Base-by-base conservation (phyloP, 2,329 filamentous ascomycete genomes). In the Emmonsiellopsis sp. region DNA sequence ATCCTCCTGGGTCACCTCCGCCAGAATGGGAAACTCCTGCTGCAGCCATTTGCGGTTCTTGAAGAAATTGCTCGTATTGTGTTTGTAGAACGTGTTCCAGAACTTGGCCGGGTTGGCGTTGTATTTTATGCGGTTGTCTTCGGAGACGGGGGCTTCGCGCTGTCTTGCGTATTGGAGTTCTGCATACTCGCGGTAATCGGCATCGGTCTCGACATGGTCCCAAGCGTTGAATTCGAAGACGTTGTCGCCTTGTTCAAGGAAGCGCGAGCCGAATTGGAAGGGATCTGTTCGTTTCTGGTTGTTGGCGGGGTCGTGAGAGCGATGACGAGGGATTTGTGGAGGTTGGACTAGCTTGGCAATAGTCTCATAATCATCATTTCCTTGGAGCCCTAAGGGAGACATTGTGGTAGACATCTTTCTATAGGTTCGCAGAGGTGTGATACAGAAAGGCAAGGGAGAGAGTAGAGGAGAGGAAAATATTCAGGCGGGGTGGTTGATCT, bases 21-120 rank as follows among this genome's bases (percentile, higher is more conserved):
- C 81, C n/a, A 98, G 75, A 3, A 97, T 75, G 0, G 93, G 93
- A 60, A 98, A 98, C 69, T 98, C 93, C 69, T 97, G 92, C 59
- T 87, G 86, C 34, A 98, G 75, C 93, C 93, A 98, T 69, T 97
- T 97, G 58, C 93, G 82, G 67, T 98, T 87, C 73, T 98, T 98
- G 82, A 98, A 98, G 73, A 98, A 98, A 66, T 97, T 97, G 63
- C 85, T 82, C 17, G 87, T 88, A 72, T 98, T 97, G 74, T 97
- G 95, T 73, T 93, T 91, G 77, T 98, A 98, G 73, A 98, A 98
- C 53, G 87, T 75, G 65, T 98, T 93, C 93, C 93, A 98, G 88
- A 90, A 97, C 70, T 90, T 95, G 57, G 88, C 91, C 0, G 93
- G 93, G 59, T 94, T 82, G 45, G 79, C 76, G 68, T 96, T 97